Evolutionary conservation across 1,139 yeast genomes (phyloP).

Genomic region (Suhomyces terraborum): DNA sequence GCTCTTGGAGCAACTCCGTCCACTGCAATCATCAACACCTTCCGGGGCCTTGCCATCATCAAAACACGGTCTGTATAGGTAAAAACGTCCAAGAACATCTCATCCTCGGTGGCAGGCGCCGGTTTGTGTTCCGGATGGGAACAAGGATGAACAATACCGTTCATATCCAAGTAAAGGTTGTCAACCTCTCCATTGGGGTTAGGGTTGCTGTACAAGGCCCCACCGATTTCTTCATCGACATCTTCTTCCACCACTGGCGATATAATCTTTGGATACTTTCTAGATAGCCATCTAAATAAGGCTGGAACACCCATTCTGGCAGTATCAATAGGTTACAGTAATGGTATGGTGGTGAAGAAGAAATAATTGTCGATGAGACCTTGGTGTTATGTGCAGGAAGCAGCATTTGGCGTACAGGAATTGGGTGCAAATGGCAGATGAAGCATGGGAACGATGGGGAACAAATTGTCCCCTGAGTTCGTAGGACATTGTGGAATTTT

Average conservation of each 20-base stretch:
- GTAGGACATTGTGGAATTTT: neutral
- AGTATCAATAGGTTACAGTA: neutral
- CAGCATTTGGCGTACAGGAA: neutral
- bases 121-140: slow-evolving; percentile 95
- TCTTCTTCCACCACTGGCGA: slow-evolving; percentile 86
- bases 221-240: slow-evolving; percentile 54
- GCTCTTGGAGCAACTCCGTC: slow-evolving; percentile 99
- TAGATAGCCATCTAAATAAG: slow-evolving; percentile 92
- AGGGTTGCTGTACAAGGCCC: slow-evolving; percentile 68
- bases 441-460: neutral
- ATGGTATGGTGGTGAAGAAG: slow-evolving; percentile 5
- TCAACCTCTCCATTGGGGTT: slow-evolving; percentile 97
- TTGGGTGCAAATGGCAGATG: neutral
- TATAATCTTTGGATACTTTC: slow-evolving; percentile 91
- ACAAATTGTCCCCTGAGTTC: neutral
- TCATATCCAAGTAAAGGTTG: slow-evolving; percentile 90
- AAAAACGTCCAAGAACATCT: slow-evolving; percentile 89
- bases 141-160: slow-evolving; percentile 97
- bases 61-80: slow-evolving; percentile 86
- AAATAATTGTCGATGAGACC: slow-evolving; percentile 6
- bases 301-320: slow-evolving; percentile 82
- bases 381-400: neutral
- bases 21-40: slow-evolving; percentile 89
- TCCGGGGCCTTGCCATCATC: slow-evolving; percentile 93
- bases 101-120: slow-evolving; percentile 92